phyloP scores from a whole-genome alignment of 306 rosid species.

The Fragaria nilgerrensis region DNA sequence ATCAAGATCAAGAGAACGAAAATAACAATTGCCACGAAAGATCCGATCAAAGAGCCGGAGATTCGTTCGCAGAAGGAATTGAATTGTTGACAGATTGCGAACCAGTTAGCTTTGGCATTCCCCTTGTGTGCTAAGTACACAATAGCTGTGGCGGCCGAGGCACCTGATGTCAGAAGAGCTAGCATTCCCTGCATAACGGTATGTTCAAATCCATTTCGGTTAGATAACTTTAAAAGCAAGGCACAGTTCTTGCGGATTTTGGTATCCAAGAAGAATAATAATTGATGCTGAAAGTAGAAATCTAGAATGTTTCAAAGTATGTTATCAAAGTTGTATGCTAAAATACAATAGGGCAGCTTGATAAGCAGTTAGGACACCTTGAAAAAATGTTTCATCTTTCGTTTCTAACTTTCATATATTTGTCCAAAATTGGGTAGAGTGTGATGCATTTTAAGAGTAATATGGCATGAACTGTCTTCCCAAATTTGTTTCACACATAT shows the following conservation, averaged over 20 bases:
- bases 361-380: neutral
- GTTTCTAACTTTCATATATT: neutral
- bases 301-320: neutral
- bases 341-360: neutral
- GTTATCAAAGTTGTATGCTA: neutral
- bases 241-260: neutral
- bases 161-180: conserved; percentile 40
- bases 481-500: neutral
- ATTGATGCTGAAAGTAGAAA: neutral
- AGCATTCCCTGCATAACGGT: conserved; percentile 40
- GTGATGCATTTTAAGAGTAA: neutral
- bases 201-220: neutral
- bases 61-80: conserved; percentile 60
- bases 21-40: conserved; percentile 40
- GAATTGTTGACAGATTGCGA: conserved; percentile 59
- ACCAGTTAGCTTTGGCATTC: conserved; percentile 48
- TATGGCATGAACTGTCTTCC: neutral
- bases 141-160: conserved; percentile 56
- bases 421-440: neutral
- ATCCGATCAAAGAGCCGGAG: conserved; percentile 67
- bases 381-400: neutral
- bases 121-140: conserved; percentile 58
- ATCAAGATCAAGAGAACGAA: conserved; percentile 39
- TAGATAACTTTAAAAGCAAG: neutral
- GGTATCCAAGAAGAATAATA: neutral